These are phyloP conservation scores for Vitis hybrid DNA, from an alignment of 177 flowering plant genomes.

Conservation along the genomic window DNA sequence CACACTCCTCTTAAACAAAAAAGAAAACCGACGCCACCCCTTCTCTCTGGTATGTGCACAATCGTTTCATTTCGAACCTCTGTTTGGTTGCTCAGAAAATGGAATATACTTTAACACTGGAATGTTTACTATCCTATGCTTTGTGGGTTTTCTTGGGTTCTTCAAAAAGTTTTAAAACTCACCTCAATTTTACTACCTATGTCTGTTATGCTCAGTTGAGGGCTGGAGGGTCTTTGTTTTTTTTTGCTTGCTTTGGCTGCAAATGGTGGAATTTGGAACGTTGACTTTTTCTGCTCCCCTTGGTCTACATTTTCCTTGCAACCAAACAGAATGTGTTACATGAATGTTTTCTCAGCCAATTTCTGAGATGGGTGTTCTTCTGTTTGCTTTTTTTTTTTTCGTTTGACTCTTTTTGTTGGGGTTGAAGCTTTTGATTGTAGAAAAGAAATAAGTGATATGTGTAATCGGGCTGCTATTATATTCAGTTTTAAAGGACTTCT, in stretches of 20 bases:
- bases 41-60: slow-evolving; percentile 4
- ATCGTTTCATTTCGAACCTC: not conserved
- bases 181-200: too few species aligned
- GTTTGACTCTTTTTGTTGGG: not conserved
- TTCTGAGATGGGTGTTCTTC: slow-evolving; percentile 4
- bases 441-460: not conserved
- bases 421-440: not conserved
- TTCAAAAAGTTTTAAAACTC: too few species aligned
- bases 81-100: slow-evolving; percentile 11
- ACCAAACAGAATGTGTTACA: not conserved
- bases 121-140: too few species aligned
- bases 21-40: not conserved
- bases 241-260: too few species aligned
- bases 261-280: too few species aligned
- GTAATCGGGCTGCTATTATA: not conserved
- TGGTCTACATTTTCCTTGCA: not conserved
- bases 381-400: not conserved
- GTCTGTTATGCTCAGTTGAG: too few species aligned
- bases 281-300: too few species aligned
- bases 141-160: too few species aligned
- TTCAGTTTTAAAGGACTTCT: not conserved
- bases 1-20: not conserved
- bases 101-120: too few species aligned
- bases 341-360: not conserved
- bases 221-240: too few species aligned